Evolutionary conservation across 345 rosid species (phyloP).

Genomic region (Balakata baccata): DNA sequence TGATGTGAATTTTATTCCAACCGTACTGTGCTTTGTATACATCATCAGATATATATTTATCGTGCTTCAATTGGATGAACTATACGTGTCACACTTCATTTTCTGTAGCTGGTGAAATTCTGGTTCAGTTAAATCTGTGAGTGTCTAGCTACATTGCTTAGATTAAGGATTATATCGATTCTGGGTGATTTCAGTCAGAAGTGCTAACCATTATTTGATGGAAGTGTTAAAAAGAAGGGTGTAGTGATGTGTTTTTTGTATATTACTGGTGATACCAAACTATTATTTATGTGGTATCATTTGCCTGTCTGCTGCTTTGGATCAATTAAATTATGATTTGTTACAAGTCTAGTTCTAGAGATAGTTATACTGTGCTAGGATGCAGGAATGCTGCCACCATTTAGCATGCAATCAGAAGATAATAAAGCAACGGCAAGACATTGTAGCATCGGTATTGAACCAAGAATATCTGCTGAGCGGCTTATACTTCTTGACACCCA

Average conservation of each 20-base stretch:
- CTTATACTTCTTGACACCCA: constrained; percentile 77
- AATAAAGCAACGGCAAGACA: constrained; percentile 63
- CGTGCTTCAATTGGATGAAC: not conserved
- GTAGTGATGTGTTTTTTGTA: not conserved
- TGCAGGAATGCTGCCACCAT: constrained; percentile 79
- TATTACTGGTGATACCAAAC: not conserved
- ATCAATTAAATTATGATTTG: not conserved
- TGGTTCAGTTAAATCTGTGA: not conserved
- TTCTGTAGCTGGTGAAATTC: not conserved
- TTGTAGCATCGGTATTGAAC: constrained; percentile 71
- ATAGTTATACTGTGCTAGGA: constrained; percentile 14
- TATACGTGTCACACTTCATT: not conserved
- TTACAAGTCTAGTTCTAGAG: not conserved
- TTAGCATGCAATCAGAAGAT: constrained; percentile 59
- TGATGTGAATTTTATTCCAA: not conserved
- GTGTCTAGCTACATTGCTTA: not conserved
- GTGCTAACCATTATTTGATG: not conserved
- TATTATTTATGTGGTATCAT: not conserved
- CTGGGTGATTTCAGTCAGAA: not conserved
- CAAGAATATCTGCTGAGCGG: constrained; percentile 72
- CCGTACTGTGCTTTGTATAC: not conserved
- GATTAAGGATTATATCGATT: not conserved
- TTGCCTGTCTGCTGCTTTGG: not conserved
- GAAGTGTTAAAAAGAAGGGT: not conserved
- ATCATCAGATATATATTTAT: not conserved